Evolutionary conservation across 75 land plant species (phyloP), one percentile per base, ranked within the genome.

Genomic region (Larix kaempferi): DNA sequence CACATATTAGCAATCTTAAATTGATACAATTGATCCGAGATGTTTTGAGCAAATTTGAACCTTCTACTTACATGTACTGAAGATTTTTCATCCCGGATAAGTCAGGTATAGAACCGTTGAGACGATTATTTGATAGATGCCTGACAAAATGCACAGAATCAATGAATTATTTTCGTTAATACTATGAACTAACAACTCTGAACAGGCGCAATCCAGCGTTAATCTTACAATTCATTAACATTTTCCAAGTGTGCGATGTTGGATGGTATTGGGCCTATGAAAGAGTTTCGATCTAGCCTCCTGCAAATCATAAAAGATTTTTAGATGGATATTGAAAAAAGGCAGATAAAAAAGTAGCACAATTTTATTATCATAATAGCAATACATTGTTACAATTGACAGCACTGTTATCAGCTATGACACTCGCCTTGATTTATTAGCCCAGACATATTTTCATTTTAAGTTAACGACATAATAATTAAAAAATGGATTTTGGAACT

Each of bases 21-120:
- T 59, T 61, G 4, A 58, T 3, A 59, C 56, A 27, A 44, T 4
- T 52, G 35, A 79, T 55, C 17, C 17, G 5, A 52, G 26, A n/a
- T n/a, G 6, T 25, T 25, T 64, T 7, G 49, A 6, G 49, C 6
- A 44, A 44, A 12, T 33, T n/a, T 35, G n/a, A 22, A n/a, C 35
- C 49, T 12, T 56, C 44, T 37, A 71, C 91, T 83, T 85, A 91
- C 93, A 91, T 80, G 67, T 89, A 89, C 59, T 78, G 82, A 59
- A 91, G 89, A 26, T 73, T 13, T n/a, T 57, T 75, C 89, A 93
- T 83, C 52, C 80, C 79, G 16, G 88, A 79, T 57, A 93, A 78
- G 66, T 93, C 63, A 66, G 95, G 95, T 27, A 93, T 25, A 14
- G 82, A 73, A 17, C 95, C 95, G 4, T 73, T 78, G 54, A 93